These are phyloP conservation scores for Starmerella floricola DNA, from an alignment of 805 yeast species.

Conservation along the genomic window DNA sequence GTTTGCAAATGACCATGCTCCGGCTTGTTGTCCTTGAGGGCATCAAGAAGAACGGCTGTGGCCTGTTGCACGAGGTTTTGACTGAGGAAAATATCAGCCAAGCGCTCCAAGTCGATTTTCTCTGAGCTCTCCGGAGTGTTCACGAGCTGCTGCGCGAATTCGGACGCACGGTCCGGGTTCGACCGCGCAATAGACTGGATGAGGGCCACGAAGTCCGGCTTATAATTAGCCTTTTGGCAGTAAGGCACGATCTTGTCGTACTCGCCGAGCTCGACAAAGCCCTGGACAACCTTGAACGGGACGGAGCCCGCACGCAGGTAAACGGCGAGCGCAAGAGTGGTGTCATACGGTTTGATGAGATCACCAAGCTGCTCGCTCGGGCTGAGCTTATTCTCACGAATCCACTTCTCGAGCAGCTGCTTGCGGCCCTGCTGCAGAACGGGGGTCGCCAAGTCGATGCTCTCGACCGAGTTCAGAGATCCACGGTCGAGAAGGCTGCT, in stretches of 20 bases:
- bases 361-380: constrained; percentile 97
- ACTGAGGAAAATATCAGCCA: constrained; percentile 87
- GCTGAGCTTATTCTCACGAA: constrained; percentile 86
- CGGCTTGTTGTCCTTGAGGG: constrained; percentile 84
- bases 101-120: constrained; percentile 64
- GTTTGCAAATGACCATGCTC: constrained; percentile 95
- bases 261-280: constrained; percentile 90
- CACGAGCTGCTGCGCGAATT: constrained; percentile 80
- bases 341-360: constrained; percentile 76
- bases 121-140: constrained; percentile 40
- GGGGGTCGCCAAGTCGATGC: constrained; percentile 88
- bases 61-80: constrained; percentile 95
- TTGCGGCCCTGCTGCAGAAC: constrained; percentile 90
- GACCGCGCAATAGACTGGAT: constrained; percentile 82
- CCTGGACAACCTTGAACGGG: constrained; percentile 80
- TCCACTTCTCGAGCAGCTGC: constrained; percentile 89
- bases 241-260: constrained; percentile 92
- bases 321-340: constrained; percentile 78
- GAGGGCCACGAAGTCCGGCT: constrained; percentile 80
- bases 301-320: constrained; percentile 64
- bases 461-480: constrained; percentile 80
- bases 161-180: constrained; percentile 96
- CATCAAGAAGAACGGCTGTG: constrained; percentile 91
- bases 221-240: constrained; percentile 76
- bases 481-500: constrained; percentile 87